Conservation (phyloP, 192 early-diverging fungal genomes). For the Coemansia sp. region DNA sequence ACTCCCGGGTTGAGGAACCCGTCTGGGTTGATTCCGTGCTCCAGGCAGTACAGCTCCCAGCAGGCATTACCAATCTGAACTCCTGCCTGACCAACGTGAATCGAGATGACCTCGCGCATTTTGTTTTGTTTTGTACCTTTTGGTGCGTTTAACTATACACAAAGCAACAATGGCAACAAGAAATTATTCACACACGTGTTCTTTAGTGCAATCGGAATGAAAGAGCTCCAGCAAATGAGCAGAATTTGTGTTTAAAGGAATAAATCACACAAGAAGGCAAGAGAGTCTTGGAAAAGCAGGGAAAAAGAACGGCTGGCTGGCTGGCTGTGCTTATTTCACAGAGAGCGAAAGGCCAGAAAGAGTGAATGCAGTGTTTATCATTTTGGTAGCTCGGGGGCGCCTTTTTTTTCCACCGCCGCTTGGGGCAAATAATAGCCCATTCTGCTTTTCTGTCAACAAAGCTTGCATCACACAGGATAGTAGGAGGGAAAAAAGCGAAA, state of each 20-base stretch:
- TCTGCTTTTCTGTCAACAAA: conserved; percentile 36
- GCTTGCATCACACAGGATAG: neutral
- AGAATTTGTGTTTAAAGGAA: neutral
- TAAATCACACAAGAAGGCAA: conserved; percentile 8
- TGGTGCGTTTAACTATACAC: neutral
- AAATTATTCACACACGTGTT: conserved; percentile 6
- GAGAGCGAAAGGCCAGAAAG: too few relatives aligned
- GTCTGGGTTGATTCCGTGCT: conserved; percentile 98
- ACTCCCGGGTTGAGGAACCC: conserved; percentile 58
- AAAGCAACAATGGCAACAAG: neutral
- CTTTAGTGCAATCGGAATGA: conserved; percentile 13
- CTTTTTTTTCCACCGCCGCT: neutral
- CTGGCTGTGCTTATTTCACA: too few relatives aligned
- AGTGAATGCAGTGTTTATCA: too few relatives aligned
- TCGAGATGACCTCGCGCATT: conserved; percentile 78
- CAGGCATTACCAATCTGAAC: conserved; percentile 99
- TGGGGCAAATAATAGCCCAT: neutral
- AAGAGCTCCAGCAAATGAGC: neutral
- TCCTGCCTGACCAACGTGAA: conserved; percentile 92
- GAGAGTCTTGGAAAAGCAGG: too few relatives aligned
- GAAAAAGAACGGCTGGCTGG: too few relatives aligned
- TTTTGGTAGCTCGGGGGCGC: too few relatives aligned
- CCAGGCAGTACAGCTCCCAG: conserved; percentile 97
- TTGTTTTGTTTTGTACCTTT: conserved; percentile 16
- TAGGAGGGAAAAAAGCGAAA: neutral